A percentile compares a stretch with the other conserved stretches of the same genome.
Conservation (phyloP, 352 stramenopile species). For the Halophytophthora polymorphica region DNA sequence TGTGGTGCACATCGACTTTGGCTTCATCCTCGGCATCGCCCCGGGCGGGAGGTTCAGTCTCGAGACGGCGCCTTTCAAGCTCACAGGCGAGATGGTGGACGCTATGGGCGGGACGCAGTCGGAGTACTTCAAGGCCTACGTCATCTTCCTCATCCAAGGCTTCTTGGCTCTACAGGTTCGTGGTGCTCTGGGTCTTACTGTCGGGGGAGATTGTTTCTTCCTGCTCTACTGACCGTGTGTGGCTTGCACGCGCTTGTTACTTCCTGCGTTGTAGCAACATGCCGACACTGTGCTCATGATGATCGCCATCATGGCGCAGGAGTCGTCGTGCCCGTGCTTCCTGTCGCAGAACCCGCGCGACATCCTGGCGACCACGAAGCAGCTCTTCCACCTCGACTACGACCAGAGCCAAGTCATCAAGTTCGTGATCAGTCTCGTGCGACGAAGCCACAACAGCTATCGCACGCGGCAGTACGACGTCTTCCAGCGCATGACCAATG, state of each 20-base stretch:
- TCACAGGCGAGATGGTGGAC: constrained; percentile 97
- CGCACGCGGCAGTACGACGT: constrained; percentile 89
- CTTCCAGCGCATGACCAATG: constrained; percentile 92
- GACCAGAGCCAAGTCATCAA: constrained; percentile 88
- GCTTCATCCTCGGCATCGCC: constrained; percentile 98
- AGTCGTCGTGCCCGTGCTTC: constrained; percentile 97
- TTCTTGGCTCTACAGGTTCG: constrained; percentile 94
- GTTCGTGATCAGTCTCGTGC: constrained; percentile 87
- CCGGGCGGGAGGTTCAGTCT: constrained; percentile 93
- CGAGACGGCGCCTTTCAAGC: constrained; percentile 98
- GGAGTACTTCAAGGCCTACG: constrained; percentile 95
- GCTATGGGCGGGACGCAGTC: constrained; percentile 92
- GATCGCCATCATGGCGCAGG: constrained; percentile 95
- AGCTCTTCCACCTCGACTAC: constrained; percentile 77
- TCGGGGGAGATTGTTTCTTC: neutral
- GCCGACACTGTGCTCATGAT: constrained; percentile 94
- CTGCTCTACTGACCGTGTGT: constrained; percentile 13
- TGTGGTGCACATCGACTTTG: constrained; percentile 99
- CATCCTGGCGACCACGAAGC: constrained; percentile 72
- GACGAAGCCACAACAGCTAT: constrained; percentile 89
- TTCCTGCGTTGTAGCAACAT: constrained; percentile 71
- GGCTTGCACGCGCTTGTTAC: constrained; percentile 9
- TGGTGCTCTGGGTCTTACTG: neutral
- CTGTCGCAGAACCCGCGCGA: constrained; percentile 70
- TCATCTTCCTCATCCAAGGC: constrained; percentile 96